Conservation (phyloP, 2,329 filamentous ascomycete genomes). For the Exophiala aquamarina region DNA sequence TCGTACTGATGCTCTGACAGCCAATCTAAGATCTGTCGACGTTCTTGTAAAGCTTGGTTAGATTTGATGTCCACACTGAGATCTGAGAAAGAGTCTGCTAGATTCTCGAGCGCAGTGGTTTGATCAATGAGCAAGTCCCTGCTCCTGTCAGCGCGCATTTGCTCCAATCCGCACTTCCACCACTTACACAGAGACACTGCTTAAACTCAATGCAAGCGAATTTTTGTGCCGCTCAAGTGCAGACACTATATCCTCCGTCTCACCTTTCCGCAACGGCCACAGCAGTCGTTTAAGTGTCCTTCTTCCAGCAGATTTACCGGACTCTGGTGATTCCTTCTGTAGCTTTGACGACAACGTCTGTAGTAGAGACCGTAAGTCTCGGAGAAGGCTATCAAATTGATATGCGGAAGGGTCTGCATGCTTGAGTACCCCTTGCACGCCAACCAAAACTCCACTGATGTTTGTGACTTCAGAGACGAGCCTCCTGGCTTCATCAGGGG, state of each 20-base stretch:
- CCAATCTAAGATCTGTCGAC: slow-evolving; percentile 16
- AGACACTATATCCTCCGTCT: slow-evolving; percentile 14
- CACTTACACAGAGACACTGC: slow-evolving; percentile 16
- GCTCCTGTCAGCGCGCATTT: slow-evolving; percentile 2
- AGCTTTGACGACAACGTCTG: slow-evolving; percentile 9
- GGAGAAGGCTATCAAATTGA: slow-evolving; percentile 4
- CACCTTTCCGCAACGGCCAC: slow-evolving; percentile 18
- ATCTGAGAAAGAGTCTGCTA: slow-evolving; percentile 12
- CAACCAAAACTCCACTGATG: slow-evolving; percentile 19
- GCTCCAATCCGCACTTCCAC: not conserved
- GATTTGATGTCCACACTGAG: slow-evolving; percentile 9
- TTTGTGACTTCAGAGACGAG: slow-evolving; percentile 18
- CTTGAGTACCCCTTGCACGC: slow-evolving; percentile 13
- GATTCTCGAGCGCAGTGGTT: slow-evolving; percentile 6
- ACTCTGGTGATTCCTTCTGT: slow-evolving; percentile 3
- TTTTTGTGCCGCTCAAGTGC: slow-evolving; percentile 17
- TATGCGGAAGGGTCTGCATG: slow-evolving; percentile 3
- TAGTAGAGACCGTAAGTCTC: slow-evolving; percentile 7
- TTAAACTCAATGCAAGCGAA: slow-evolving; percentile 13
- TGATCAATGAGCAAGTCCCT: slow-evolving; percentile 16
- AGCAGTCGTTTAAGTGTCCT: slow-evolving; percentile 12
- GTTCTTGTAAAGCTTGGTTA: slow-evolving; percentile 11
- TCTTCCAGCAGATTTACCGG: slow-evolving; percentile 2
- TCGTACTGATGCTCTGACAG: slow-evolving; percentile 19
- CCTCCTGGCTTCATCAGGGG: slow-evolving; percentile 18